Evolutionary conservation across 176 grass and related monocot genomes (phyloP), one percentile per base, ranked within the genome.

Genomic region (Zea luxurians): DNA sequence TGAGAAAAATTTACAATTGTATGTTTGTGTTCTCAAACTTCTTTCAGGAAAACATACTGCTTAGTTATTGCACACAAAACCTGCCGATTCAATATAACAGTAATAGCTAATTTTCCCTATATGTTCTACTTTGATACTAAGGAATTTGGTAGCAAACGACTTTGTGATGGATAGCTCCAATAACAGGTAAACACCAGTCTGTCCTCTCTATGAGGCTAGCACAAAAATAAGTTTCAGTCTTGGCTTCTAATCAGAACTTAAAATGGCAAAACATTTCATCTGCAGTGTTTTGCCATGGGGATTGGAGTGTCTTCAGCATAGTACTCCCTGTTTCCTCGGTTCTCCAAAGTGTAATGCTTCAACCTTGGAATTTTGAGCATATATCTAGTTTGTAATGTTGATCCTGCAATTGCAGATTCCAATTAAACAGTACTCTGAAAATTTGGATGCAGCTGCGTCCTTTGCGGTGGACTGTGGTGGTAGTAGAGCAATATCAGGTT

Each of bases 71-170:
- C 70, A 48, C 42, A 36, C 53, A 78, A 69, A 81, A 38, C 10
- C 13, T 77, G 17, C 18, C 41, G 42, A 18, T 79, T 63, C 5
- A 13, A 11, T 34, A 50, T 16, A 41, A 48, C 6, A 46, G 34
- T 45, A 47, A 17, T 77, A 34, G 75, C 46, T 90, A 61, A 67
- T 80, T 47, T 10, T 67, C 21, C 16, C 68, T 18, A 2, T 82
- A 10, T 73, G n/a, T 74, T 66, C 2, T 75, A 63, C 65, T 38
- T 65, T 86, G 27, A 27, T 80, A 37, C 38, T 68, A 48, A 97
- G 93, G 81, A 97, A 97, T 79, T 80, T 97, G 88, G 90, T 93
- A 46, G 82, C 93, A 62, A 97, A 97, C 9, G 82, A 97, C 75
- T 97, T 97, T 42, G 52, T 83, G 54, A 78, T 89, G 9, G 70